Conservation (phyloP, 1,284 basidiomycete genomes). For the Rhodotorula sp. region DNA sequence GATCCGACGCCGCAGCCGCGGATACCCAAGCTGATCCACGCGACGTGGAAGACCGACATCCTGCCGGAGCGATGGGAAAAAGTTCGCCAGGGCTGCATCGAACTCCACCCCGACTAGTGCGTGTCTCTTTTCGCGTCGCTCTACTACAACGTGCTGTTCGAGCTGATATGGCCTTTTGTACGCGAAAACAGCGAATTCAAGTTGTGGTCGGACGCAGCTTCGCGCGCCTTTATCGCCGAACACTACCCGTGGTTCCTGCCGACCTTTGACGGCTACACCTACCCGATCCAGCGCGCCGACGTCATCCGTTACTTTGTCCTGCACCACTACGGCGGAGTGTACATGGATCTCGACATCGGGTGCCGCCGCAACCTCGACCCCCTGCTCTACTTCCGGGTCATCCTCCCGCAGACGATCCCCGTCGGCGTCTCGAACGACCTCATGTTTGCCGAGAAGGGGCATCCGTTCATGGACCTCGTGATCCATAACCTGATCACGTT, state of each 20-base stretch:
- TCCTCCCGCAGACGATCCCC: slow-evolving; percentile 91
- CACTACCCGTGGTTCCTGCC: slow-evolving; percentile 90
- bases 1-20: slow-evolving; percentile 59
- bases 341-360: slow-evolving; percentile 96
- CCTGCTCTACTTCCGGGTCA: slow-evolving; percentile 80
- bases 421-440: slow-evolving; percentile 97
- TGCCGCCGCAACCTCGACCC: slow-evolving; percentile 87
- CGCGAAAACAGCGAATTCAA: slow-evolving; percentile 72
- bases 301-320: slow-evolving; percentile 97
- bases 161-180: background rate
- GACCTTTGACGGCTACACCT: slow-evolving; percentile 88
- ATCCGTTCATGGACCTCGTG: slow-evolving; percentile 87
- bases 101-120: slow-evolving; percentile 74
- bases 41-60: slow-evolving; percentile 93
- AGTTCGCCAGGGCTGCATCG: slow-evolving; percentile 49
- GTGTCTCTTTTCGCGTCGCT: slow-evolving; percentile 44
- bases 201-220: slow-evolving; percentile 91
- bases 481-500: slow-evolving; percentile 88
- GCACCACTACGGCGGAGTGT: slow-evolving; percentile 90
- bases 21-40: slow-evolving; percentile 91
- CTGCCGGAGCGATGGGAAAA: slow-evolving; percentile 79
- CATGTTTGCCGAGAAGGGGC: slow-evolving; percentile 81
- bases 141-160: too few species aligned
- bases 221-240: slow-evolving; percentile 82
- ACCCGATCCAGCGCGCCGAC: slow-evolving; percentile 94